Evolutionary conservation across 441 rosid genomes (phyloP).

Genomic region (Populus hybrid): DNA sequence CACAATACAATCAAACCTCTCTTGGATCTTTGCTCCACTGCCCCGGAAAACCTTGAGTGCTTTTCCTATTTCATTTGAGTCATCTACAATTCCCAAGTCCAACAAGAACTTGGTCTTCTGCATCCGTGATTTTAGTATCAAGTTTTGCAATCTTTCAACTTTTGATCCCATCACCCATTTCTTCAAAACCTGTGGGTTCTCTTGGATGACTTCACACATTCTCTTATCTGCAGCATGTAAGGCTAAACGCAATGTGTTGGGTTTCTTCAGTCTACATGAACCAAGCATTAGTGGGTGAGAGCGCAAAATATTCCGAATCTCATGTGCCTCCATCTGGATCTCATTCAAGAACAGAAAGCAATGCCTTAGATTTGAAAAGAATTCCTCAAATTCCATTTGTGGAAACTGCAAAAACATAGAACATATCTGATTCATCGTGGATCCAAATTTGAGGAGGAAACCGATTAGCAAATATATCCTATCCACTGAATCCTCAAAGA

Average conservation of each 20-base stretch:
- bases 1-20: conserved; percentile 61
- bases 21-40: conserved; percentile 56
- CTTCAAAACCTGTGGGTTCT: conserved; percentile 61
- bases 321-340: conserved; percentile 56
- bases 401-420: conserved; percentile 50
- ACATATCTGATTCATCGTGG: conserved; percentile 33
- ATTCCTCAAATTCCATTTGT: conserved; percentile 30
- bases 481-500: conserved; percentile 60
- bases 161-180: conserved; percentile 51
- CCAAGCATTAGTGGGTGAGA: conserved; percentile 48
- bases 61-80: conserved; percentile 35
- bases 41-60: conserved; percentile 55
- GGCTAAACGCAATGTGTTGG: conserved; percentile 38
- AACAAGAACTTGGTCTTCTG: conserved; percentile 57
- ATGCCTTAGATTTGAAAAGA: conserved; percentile 52
- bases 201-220: conserved; percentile 50
- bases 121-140: conserved; percentile 26
- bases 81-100: conserved; percentile 52
- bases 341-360: conserved; percentile 51
- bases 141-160: conserved; percentile 34
- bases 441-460: conserved; percentile 58
- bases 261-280: conserved; percentile 48
- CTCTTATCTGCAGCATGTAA: conserved; percentile 54
- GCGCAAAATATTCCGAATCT: conserved; percentile 44
- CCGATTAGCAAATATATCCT: conserved; percentile 42